phyloP scores from a whole-genome alignment of 768 basidiomycete genomes.

The Rhizopogon vinicolor region DNA sequence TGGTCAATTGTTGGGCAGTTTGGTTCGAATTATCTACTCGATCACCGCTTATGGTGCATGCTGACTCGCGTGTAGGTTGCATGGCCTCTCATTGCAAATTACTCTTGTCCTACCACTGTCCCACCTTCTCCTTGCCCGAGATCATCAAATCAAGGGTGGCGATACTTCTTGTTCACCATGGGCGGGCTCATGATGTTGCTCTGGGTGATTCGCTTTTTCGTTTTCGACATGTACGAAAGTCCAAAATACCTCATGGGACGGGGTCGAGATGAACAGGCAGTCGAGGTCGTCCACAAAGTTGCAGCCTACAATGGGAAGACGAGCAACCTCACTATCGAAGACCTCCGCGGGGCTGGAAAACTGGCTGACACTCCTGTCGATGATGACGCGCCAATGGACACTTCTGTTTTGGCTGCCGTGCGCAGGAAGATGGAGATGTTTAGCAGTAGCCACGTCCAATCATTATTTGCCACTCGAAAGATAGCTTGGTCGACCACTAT shows the following conservation, averaged over 20 bases:
- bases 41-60: neutral
- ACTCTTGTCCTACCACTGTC: constrained; percentile 43
- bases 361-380: constrained; percentile 6
- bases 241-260: constrained; percentile 71
- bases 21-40: constrained; percentile 13
- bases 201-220: constrained; percentile 58
- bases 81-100: constrained; percentile 70
- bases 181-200: constrained; percentile 65
- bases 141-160: constrained; percentile 65
- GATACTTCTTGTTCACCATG: constrained; percentile 71
- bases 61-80: constrained; percentile 42
- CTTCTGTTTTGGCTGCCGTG: constrained; percentile 32
- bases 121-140: constrained; percentile 46
- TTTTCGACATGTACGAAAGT: constrained; percentile 64
- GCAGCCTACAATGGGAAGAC: constrained; percentile 56
- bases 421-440: constrained; percentile 35
- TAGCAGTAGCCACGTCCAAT: constrained; percentile 37
- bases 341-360: constrained; percentile 30
- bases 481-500: constrained; percentile 47
- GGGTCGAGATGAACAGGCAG: constrained; percentile 57
- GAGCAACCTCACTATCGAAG: constrained; percentile 45
- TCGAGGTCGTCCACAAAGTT: constrained; percentile 56
- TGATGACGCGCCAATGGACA: constrained; percentile 22
- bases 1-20: constrained; percentile 60
- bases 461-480: constrained; percentile 46